Evolutionary conservation across 2,329 filamentous ascomycete genomes (phyloP), one percentile per base, ranked within the genome.

Genomic region (Dothideomycetes sp.): DNA sequence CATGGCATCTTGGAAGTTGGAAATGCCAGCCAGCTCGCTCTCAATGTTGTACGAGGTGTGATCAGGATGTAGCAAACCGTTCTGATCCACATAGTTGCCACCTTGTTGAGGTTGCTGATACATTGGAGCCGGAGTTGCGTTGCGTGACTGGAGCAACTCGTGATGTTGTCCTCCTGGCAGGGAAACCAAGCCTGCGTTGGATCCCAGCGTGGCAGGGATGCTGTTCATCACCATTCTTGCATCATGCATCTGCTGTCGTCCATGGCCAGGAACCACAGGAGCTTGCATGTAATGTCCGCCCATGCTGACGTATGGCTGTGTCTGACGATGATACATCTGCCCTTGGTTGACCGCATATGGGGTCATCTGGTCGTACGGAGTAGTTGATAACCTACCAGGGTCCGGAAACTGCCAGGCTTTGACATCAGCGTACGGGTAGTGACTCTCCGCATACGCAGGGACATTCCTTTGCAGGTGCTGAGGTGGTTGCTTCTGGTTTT

Each of bases 281-380:
- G 46, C 40, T 13, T 39, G 47, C 41, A 56, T 51, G 34, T 55
- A 61, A 13, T 64, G 65, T 33, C 68, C 65, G 27, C 69, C 53
- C 3, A 60, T 59, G n/a, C 64, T 62, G 43, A 74, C 68, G 48
- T 71, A 70, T 52, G 73, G 75, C 32, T 72, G 67, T 22, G 29
- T 13, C 4, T 44, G 34, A 24, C 4, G 23, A 16, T 65, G 64
- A 41, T 64, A 64, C 34, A 64, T 50, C 29, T 67, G 63, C 13
- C 56, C 57, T 27, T 64, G 59, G 13, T 60, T 60, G 49, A 71
- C 67, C 22, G 64, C 64, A 44, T 63, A 56, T 15, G 70, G 68
- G 39, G 68, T 52, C 4, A 65, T 62, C 41, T 39, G 35, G n/a
- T 41, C 29, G 17, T 41, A 41, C 10, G 23, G 4, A 24, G 22